Percentiles rank a stretch among this genome's conserved stretches.
These are phyloP conservation scores for Primulina tabacum DNA, from an alignment of 257 asterid genomes.

Conservation along the genomic window DNA sequence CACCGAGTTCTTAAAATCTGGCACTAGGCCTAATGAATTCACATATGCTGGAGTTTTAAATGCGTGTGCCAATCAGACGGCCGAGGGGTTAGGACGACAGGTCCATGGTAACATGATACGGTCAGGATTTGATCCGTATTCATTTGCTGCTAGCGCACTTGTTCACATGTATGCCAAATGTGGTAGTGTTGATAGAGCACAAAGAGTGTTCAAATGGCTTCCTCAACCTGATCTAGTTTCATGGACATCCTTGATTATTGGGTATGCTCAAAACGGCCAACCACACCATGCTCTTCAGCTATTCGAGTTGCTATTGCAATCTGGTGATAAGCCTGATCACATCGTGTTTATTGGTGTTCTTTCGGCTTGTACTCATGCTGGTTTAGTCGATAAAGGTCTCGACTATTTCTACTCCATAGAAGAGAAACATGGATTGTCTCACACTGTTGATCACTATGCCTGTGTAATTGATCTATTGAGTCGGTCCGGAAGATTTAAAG, in stretches of 20 bases:
- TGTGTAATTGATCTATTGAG: constrained; percentile 71
- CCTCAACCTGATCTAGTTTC: constrained; percentile 64
- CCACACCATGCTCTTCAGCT: constrained; percentile 56
- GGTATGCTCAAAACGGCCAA: constrained; percentile 68
- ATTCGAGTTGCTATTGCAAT: constrained; percentile 44
- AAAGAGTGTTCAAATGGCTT: constrained; percentile 43
- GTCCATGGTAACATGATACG: constrained; percentile 68
- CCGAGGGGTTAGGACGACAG: constrained; percentile 61
- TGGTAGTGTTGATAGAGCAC: constrained; percentile 57
- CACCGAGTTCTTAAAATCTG: constrained; percentile 42
- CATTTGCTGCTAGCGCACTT: constrained; percentile 71
- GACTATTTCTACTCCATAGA: constrained; percentile 59
- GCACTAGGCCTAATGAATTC: constrained; percentile 59
- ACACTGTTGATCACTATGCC: constrained; percentile 65
- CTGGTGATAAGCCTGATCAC: constrained; percentile 59
- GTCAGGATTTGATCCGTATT: constrained; percentile 49
- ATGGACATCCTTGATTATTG: constrained; percentile 71
- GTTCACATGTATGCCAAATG: constrained; percentile 79
- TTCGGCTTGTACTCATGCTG: constrained; percentile 72
- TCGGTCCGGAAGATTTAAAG: constrained; percentile 57
- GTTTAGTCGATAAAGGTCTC: constrained; percentile 69
- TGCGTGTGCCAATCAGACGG: constrained; percentile 54
- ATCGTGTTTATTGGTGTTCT: constrained; percentile 67
- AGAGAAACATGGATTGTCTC: constrained; percentile 43
- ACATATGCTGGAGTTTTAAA: constrained; percentile 63